Base-by-base conservation (phyloP, 2,329 filamentous ascomycete species). In the Colletotrichum graminicola region DNA sequence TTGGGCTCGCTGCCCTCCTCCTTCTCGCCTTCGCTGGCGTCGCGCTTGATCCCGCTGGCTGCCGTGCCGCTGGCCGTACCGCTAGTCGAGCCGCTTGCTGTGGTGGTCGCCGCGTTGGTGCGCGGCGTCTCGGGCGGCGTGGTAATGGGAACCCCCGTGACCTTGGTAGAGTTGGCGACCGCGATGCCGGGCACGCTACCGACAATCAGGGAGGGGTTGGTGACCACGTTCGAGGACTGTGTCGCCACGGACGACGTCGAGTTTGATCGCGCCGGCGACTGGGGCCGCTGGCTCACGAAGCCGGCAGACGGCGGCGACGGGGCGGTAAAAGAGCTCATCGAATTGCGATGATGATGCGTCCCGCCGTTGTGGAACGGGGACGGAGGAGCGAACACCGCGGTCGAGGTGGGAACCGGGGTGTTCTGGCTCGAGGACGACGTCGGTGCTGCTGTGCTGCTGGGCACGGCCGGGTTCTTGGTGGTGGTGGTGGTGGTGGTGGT, bases 81-180 rank as follows among this genome's bases (percentile, higher is more conserved):
- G 21, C 23, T 36, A 11, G 62, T 36, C 39, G 55, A 41, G n/a
- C 36, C 51, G 18, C 14, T 56, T 18, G 43, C 47, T 26, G 62
- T 21, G 23, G 77, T 75, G 1, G 77, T 74, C 55, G 78, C 80
- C 51, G 87, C 86, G 76, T 88, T 89, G 18, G 69, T 55, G 62
- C 89, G 87, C 7, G 95, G 95, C 3, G 95, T 98, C 79, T 97
- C 93, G 0, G 95, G 96, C 2, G 96, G 95, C 10, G 95, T 98
- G 47, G 93, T 94, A 76, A 97, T 89, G 0, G 94, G 93, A 54
- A 97, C 83, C 0, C 87, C 86, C 0, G 85, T 84, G 3, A 89
- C 83, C 76, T 89, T 89, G 54, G 86, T 87, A 1, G 92, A 93
- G 74, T 91, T 92, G 12, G 92, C 85, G 7, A 93, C 93, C 16